Base-by-base conservation (phyloP, 2,329 filamentous ascomycete species). In the Hirsutella rhossiliensis region DNA sequence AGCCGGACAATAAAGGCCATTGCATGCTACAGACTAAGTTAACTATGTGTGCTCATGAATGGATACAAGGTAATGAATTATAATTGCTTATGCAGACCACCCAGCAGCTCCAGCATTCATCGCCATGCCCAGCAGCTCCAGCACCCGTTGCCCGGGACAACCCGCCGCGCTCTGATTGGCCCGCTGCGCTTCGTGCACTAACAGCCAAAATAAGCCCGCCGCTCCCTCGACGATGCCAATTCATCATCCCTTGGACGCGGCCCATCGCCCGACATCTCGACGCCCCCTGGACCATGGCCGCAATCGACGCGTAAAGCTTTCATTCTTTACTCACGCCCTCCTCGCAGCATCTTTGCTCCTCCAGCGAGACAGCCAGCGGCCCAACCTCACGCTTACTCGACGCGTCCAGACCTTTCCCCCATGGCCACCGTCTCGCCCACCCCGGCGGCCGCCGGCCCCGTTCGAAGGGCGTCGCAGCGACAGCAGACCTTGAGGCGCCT, bases 371-470 rank as follows among this genome's bases (percentile, higher is more conserved):
- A 4, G 23, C 13, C 34, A 30, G 7, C 32, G 15, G 8, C 32
- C 32, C 32, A 34, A n/a, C 32, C 13, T 11, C 32, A 17, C 34
- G 34, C 34, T 17, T 17, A 37, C 34, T 8, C 34, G 27, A 28
- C 27, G 15, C 29, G n/a, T 27, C 39, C 45, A 43, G 48, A 50
- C 51, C 43, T 50, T 51, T 43, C 47, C 20, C 32, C 45, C 38
- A 76, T 76, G 73, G 65, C 74, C 46, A 65, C 69, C 43, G 66
- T 65, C 50, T 78, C 75, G 52, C 75, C 74, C 44, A 78, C 75
- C 5, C 74, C 77, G 31, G 63, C 72, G 55, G 70, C 66, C 70
- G 53, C 67, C 69, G 54, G 68, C 66, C 54, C 66, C 62, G 43
- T 65, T 59, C 46, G 76, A 55, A 71, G 75, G 53, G 71, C 72